Evolutionary conservation across 305 asterid genomes (phyloP).

Genomic region (Fraxinus velutina): DNA sequence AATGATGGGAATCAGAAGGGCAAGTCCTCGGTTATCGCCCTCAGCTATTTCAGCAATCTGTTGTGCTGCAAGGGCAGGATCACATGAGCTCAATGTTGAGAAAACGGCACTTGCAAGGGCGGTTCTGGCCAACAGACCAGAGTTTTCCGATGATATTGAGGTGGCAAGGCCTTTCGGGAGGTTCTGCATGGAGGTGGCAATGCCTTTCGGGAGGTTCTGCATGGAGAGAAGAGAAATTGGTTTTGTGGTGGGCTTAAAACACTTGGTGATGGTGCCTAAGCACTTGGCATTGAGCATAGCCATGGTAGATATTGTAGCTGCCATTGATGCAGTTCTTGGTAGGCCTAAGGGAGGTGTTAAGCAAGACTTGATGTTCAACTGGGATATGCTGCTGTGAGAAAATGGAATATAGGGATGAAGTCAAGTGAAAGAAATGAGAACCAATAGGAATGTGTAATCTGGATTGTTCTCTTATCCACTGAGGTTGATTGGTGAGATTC

Average conservation of each 20-base stretch:
- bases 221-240: conserved; percentile 45
- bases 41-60: conserved; percentile 84
- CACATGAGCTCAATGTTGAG: conserved; percentile 59
- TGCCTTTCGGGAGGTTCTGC: conserved; percentile 47
- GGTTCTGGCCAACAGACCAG: conserved; percentile 30
- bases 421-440: neutral
- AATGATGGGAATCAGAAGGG: conserved; percentile 60
- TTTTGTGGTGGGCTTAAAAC: conserved; percentile 40
- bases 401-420: conserved; percentile 17
- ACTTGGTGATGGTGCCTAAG: conserved; percentile 35
- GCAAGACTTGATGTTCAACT: neutral
- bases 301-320: conserved; percentile 72
- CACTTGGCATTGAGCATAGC: conserved; percentile 59
- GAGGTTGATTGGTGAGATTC: conserved; percentile 31
- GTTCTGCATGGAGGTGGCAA: conserved; percentile 43
- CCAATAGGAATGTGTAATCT: conserved; percentile 26
- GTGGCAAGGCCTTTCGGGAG: conserved; percentile 46
- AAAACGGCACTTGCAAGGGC: conserved; percentile 73
- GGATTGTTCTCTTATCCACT: conserved; percentile 42
- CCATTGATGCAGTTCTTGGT: conserved; percentile 37
- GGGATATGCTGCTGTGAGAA: conserved; percentile 8
- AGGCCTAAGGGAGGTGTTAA: neutral
- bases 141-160: conserved; percentile 6
- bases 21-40: conserved; percentile 80
- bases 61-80: conserved; percentile 84